These are phyloP conservation scores for Remersonia thermophila DNA, from an alignment of 2,329 filamentous ascomycete species.

Conservation along the genomic window DNA sequence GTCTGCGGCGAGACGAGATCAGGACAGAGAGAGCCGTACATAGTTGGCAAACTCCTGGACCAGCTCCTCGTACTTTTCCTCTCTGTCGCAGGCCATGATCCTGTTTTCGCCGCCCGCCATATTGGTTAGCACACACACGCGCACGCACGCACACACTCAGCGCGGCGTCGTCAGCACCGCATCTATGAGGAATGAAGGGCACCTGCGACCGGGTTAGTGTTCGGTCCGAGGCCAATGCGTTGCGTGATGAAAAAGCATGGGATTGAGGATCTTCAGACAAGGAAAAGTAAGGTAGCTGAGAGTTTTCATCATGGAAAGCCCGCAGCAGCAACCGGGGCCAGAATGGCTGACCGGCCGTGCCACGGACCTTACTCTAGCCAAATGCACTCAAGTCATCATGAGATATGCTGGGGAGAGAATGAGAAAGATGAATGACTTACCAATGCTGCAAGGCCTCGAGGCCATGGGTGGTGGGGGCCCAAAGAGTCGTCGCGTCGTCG, in stretches of 20 bases:
- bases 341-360: constrained; percentile 56
- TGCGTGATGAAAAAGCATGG: too few species aligned
- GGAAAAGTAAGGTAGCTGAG: constrained; percentile 87
- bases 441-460: constrained; percentile 5
- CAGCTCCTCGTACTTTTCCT: constrained; percentile 75
- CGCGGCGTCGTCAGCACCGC: constrained; percentile 1
- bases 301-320: constrained; percentile 94
- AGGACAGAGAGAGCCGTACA: constrained; percentile 46
- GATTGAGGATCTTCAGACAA: constrained; percentile 59
- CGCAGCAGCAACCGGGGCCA: constrained; percentile 49
- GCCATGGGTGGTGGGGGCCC: not conserved
- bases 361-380: constrained; percentile 92
- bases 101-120: constrained; percentile 36
- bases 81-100: constrained; percentile 86
- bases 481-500: not conserved
- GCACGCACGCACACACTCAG: constrained; percentile 3
- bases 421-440: constrained; percentile 15
- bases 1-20: constrained; percentile 19
- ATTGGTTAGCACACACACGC: constrained; percentile 7
- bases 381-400: constrained; percentile 99
- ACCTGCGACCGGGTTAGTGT: constrained; percentile 1
- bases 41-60: constrained; percentile 70
- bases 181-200: too few species aligned
- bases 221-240: constrained; percentile 5
- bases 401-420: constrained; percentile 23